These are phyloP conservation scores for Fusarium paranaense DNA, from an alignment of 2,329 filamentous ascomycete genomes.

Conservation along the genomic window DNA sequence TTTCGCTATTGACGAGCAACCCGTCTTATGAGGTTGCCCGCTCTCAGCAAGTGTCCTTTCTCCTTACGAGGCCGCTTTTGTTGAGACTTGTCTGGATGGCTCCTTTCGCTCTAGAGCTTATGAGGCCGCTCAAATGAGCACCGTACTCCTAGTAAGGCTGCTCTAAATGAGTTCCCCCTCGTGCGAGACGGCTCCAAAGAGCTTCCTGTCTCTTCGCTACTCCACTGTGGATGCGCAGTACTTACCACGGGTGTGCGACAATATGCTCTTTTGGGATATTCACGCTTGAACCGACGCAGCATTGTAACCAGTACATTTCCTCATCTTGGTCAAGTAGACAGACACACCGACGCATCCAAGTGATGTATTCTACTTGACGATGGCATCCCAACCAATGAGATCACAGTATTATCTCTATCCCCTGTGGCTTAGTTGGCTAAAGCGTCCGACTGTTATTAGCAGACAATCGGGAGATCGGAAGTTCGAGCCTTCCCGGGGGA, in stretches of 20 bases:
- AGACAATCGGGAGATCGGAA: slow-evolving; percentile 47
- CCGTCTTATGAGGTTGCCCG: too few species aligned
- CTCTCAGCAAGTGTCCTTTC: too few species aligned
- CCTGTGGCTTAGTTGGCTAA: slow-evolving; percentile 43
- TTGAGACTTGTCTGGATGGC: too few species aligned
- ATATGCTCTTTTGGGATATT: neutral
- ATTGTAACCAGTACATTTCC: neutral
- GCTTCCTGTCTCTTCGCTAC: too few species aligned
- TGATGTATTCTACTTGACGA: neutral
- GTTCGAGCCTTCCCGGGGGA: slow-evolving; percentile 47
- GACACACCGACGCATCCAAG: neutral
- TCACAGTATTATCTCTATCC: slow-evolving; percentile 6
- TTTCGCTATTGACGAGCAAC: too few species aligned
- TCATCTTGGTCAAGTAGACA: neutral
- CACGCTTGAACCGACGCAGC: neutral
- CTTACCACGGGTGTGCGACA: neutral
- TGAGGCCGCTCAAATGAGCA: too few species aligned
- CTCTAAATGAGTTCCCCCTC: too few species aligned
- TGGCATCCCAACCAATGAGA: neutral
- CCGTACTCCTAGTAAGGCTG: too few species aligned
- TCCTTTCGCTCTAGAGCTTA: too few species aligned
- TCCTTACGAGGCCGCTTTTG: too few species aligned
- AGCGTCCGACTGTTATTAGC: slow-evolving; percentile 41
- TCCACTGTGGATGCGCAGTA: neutral
- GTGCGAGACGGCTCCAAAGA: too few species aligned